Evolutionary conservation across 2,329 filamentous ascomycete species (phyloP).

Genomic region (Phialophora verrucosa): DNA sequence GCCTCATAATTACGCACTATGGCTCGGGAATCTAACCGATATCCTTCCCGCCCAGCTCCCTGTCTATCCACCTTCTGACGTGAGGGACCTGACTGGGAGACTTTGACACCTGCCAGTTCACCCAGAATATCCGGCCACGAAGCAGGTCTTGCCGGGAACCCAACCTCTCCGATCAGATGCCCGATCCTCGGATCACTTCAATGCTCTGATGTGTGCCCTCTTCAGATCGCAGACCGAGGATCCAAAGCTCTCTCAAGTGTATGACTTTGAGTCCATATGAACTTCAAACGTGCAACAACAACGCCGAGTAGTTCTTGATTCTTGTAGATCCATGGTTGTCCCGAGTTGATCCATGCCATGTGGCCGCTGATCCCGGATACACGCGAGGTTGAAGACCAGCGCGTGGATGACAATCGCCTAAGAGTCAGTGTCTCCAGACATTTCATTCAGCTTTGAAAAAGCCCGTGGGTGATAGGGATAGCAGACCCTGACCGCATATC

Average conservation of each 20-base stretch:
- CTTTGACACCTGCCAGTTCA: not conserved
- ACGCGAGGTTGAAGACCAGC: too few relatives aligned
- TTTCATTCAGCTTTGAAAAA: not conserved
- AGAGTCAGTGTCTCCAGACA: not conserved
- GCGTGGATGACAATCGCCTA: too few relatives aligned
- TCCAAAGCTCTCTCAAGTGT: not conserved
- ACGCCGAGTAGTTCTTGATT: too few relatives aligned
- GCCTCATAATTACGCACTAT: too few relatives aligned
- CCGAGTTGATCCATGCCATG: too few relatives aligned
- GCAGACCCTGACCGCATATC: not conserved
- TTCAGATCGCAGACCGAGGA: not conserved
- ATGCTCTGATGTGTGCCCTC: not conserved
- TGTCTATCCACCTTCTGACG: not conserved
- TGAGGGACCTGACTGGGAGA: not conserved
- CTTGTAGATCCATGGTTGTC: too few relatives aligned
- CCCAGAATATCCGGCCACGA: not conserved
- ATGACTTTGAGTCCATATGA: not conserved
- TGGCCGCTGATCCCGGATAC: too few relatives aligned
- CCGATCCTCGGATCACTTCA: not conserved
- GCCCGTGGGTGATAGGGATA: not conserved
- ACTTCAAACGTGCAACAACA: not conserved
- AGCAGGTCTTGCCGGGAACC: not conserved
- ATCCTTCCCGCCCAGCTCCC: not conserved
- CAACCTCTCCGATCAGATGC: not conserved
- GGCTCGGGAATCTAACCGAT: not conserved